Evolutionary conservation across 2,329 filamentous ascomycete genomes (phyloP).

Genomic region (Fusarium albosuccineum): DNA sequence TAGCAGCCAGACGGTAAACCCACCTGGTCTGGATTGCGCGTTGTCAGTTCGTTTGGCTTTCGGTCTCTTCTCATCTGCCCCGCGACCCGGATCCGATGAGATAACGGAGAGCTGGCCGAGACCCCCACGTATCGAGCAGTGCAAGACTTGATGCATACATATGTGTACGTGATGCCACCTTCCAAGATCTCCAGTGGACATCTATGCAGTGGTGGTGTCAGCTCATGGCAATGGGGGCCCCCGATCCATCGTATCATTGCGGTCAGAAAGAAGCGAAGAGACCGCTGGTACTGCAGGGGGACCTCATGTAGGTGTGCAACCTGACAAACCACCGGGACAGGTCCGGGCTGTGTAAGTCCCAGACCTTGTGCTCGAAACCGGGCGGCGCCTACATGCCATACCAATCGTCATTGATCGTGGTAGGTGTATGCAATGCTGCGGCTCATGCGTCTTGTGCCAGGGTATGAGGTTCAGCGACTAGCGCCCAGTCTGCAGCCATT

Average conservation of each 20-base stretch:
- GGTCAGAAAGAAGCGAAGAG: conserved; percentile 16
- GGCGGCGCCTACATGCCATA: conserved; percentile 5
- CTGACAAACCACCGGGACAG: background rate
- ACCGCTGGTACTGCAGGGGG: background rate
- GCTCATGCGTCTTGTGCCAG: conserved; percentile 16
- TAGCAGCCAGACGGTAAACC: conserved; percentile 4
- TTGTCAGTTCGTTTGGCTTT: background rate
- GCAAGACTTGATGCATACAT: conserved; percentile 6
- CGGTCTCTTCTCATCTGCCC: conserved; percentile 2
- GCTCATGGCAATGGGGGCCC: conserved; percentile 4
- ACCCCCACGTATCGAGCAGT: conserved; percentile 22
- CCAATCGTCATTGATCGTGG: background rate
- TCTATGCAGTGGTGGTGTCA: background rate
- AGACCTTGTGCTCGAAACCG: background rate
- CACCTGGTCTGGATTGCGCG: conserved; percentile 26
- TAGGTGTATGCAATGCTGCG: conserved; percentile 14
- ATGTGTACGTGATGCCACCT: conserved; percentile 16
- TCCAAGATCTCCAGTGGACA: background rate
- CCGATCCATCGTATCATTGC: conserved; percentile 11
- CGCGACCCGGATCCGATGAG: conserved; percentile 15
- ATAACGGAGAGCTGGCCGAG: background rate
- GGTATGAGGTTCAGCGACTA: conserved; percentile 6
- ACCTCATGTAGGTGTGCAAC: conserved; percentile 9
- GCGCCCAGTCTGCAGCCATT: conserved; percentile 1
- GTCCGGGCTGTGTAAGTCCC: background rate